Evolutionary conservation across 495 filamentous ascomycete genomes (phyloP).

Genomic region (Chaetomium fimeti): DNA sequence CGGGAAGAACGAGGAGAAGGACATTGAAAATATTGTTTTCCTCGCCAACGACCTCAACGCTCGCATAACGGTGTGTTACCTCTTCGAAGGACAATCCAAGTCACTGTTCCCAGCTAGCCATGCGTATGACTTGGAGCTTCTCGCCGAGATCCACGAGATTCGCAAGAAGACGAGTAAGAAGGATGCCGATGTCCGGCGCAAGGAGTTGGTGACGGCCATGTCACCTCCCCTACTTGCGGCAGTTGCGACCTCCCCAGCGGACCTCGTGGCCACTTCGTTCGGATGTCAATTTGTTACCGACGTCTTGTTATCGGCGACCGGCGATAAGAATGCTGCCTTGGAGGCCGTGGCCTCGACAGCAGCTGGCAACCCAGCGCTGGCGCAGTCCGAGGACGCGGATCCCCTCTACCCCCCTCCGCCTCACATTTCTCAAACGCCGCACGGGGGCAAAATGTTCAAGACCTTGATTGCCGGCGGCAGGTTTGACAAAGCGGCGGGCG

Average conservation of each 20-base stretch:
- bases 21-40: conserved; percentile 60
- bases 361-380: conserved; percentile 56
- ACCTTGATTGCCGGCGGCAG: conserved; percentile 80
- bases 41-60: conserved; percentile 68
- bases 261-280: conserved; percentile 69
- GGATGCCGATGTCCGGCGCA: conserved; percentile 67
- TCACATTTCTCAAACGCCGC: conserved; percentile 59
- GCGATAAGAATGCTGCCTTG: conserved; percentile 68
- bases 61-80: conserved; percentile 77
- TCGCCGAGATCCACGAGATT: conserved; percentile 72
- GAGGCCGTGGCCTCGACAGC: conserved; percentile 68
- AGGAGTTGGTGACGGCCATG: conserved; percentile 69
- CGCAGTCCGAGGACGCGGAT: conserved; percentile 41
- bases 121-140: conserved; percentile 59
- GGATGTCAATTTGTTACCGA: conserved; percentile 85
- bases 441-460: conserved; percentile 84
- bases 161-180: conserved; percentile 87
- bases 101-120: conserved; percentile 63
- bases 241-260: conserved; percentile 63
- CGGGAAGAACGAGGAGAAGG: conserved; percentile 59
- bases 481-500: conserved; percentile 69
- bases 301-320: conserved; percentile 71
- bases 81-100: conserved; percentile 69
- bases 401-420: conserved; percentile 30
- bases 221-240: conserved; percentile 67